phyloP scores from a whole-genome alignment of 164 flowering plant species.

The Annona cherimola region DNA sequence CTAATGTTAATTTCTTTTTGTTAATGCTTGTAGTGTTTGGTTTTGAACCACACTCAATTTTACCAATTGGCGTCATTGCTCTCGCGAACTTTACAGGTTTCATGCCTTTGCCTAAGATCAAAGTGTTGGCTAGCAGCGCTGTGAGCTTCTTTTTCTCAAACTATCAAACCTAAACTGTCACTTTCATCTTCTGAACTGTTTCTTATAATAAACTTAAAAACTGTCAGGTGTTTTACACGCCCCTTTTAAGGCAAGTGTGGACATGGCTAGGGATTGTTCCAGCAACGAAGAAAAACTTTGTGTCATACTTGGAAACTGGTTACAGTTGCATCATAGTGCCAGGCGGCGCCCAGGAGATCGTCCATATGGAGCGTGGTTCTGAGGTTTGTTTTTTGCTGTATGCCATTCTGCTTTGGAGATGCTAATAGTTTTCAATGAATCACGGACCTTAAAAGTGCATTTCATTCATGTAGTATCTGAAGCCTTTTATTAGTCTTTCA shows the following conservation, averaged over 20 bases:
- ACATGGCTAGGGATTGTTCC: slow-evolving; percentile 85
- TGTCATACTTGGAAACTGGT: slow-evolving; percentile 64
- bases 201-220: neutral
- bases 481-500: neutral
- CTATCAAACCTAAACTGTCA: neutral
- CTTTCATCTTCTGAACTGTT: neutral
- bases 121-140: slow-evolving; percentile 85
- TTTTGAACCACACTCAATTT: slow-evolving; percentile 93
- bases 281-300: slow-evolving; percentile 70
- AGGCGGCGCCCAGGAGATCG: slow-evolving; percentile 87
- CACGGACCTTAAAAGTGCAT: neutral
- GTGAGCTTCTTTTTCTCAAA: slow-evolving; percentile 36
- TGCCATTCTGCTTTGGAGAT: neutral
- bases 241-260: slow-evolving; percentile 91
- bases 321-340: slow-evolving; percentile 89
- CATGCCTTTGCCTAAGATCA: slow-evolving; percentile 77
- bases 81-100: slow-evolving; percentile 73
- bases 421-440: neutral
- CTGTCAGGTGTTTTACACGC: slow-evolving; percentile 77
- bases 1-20: neutral
- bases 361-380: slow-evolving; percentile 59
- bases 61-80: slow-evolving; percentile 80
- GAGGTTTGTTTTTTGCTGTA: slow-evolving; percentile 47
- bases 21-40: slow-evolving; percentile 64
- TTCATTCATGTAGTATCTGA: neutral